Evolutionary conservation across 75 land plant species (phyloP), one percentile per base, ranked within the genome.

Genomic region (Selaginella moellendorffii): DNA sequence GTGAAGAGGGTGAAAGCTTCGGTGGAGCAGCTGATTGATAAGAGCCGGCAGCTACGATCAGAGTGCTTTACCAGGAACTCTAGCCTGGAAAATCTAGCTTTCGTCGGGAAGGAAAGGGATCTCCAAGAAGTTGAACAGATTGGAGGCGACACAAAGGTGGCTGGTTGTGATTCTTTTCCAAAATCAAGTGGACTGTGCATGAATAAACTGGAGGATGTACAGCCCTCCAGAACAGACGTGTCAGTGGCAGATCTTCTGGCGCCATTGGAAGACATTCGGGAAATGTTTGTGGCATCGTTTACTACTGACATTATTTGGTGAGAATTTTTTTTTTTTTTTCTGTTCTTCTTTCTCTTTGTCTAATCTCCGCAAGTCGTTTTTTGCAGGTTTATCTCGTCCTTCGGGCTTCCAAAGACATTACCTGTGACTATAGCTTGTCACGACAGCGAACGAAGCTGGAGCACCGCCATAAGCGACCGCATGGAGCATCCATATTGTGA

Each of bases 391-490:
- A 31, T 88, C 19, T 72, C 79, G 29, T 75, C 31, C 29, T 79
- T 79, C 63, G 22, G 70, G 21, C 29, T 88, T n/a, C 83, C 93
- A 1, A 20, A 51, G 21, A 56, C 72, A 72, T 63, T 88, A 42
- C 93, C 85, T 27, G 78, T 88, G 23, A 88, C 93, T 51, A 63
- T 84, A 42, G 88, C 88, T 29, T 84, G 93, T 65, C 93, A 88
- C 68, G 66, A 73, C 53, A 31, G 79, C 36, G 78, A 82, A 58
- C 72, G 82, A 58, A 82, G 85, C 61, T 88, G 85, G 88, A 84
- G 74, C 64, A 23, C 76, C 17, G 21, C 52, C 1, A 31, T 54
- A 67, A 76, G 70, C 0, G 75, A 74, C 27, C 76, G 93, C 19
- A 54, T 64, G 5, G 73, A 66, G 31, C 58, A 54, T 27, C 93